Percentiles rank a stretch among this genome's conserved stretches.
Conservation (phyloP, 2,329 filamentous ascomycete genomes). For the Stachybotrys elegans region DNA sequence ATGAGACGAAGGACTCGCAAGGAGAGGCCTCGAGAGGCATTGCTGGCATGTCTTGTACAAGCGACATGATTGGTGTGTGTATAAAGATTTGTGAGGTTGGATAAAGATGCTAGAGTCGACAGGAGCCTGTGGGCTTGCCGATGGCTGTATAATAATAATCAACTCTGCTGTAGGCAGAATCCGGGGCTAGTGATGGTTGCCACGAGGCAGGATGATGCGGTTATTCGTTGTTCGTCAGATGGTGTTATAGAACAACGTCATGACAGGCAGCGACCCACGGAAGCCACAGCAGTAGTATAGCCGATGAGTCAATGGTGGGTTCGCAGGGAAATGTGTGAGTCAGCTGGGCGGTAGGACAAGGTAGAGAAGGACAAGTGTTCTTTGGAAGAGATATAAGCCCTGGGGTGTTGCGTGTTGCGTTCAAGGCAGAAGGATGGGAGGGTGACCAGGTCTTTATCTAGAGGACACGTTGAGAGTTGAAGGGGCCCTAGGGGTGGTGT, state of each 20-base stretch:
- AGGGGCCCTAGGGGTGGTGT: too few relatives aligned
- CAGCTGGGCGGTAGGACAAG: constrained; percentile 11
- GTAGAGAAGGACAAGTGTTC: constrained; percentile 8
- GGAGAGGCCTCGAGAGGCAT: constrained; percentile 37
- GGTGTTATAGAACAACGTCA: constrained; percentile 12
- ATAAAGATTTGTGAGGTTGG: constrained; percentile 8
- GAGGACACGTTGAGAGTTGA: constrained; percentile 25
- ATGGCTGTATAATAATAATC: not conserved
- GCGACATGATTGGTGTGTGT: constrained; percentile 28
- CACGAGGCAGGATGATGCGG: too few relatives aligned
- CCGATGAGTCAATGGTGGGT: constrained; percentile 15
- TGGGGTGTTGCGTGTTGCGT: constrained; percentile 3
- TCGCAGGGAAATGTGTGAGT: constrained; percentile 12
- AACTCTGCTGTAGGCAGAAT: too few relatives aligned
- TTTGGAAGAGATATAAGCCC: constrained; percentile 6
- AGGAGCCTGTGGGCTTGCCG: not conserved
- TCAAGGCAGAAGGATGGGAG: constrained; percentile 11
- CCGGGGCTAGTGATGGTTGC: too few relatives aligned
- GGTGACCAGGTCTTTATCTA: constrained; percentile 28
- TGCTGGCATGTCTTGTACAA: constrained; percentile 34
- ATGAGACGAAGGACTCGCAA: constrained; percentile 48
- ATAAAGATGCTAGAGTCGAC: constrained; percentile 3
- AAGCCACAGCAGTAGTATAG: too few relatives aligned
- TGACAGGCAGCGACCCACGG: constrained; percentile 15
- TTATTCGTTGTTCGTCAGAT: constrained; percentile 12